Base-by-base conservation (phyloP, 169 alveolate genomes). In the Plasmodium sp. region DNA sequence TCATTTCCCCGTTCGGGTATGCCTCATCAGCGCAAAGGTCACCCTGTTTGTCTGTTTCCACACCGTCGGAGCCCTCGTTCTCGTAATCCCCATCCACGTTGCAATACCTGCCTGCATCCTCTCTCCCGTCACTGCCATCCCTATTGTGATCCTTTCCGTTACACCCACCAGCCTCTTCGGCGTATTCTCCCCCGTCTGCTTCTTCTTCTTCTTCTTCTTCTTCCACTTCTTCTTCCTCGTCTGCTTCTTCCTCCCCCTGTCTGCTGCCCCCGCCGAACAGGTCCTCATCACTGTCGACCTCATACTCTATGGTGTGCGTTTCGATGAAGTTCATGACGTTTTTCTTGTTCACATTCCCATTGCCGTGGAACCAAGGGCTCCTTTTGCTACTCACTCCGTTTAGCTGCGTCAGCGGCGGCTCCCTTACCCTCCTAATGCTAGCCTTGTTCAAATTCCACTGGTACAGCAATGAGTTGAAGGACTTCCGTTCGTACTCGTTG, bases 221-320 rank as follows among this genome's bases (percentile, higher is more conserved):
- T 18, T 9, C 67, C 6, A 34, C 67, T 6, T 27, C 33, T 16
- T 27, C 48, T 33, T 33, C 54, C 3, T 77, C 43, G 43, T 36
- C 92, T 4, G 9, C 16, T 3, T 27, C 83, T 5, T 88, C 94
- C n/a, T 39, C 83, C 0, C 48, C 81, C 12, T 85, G 73, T n/a
- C 12, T 74, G n/a, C 48, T 48, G 3, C 14, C 33, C 14, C 72
- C 92, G 27, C 77, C 27, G 72, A 62, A 18, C 7, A 85, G 33
- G 9, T 73, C 95, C 2, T 79, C 95, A 7, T 92, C 95, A n/a
- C 73, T 83, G 73, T 92, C 92, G 51, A 83, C 74, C 79, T 92
- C 95, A 73, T 92, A 92, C 43, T 92, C 95, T 14, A 92, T 83
- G 12, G 92, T 92, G 56, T 92, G 95, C 45, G 95, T 83, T 73